Conservation (phyloP, 192 early-diverging fungal species). For the Glomus cerebriforme region DNA sequence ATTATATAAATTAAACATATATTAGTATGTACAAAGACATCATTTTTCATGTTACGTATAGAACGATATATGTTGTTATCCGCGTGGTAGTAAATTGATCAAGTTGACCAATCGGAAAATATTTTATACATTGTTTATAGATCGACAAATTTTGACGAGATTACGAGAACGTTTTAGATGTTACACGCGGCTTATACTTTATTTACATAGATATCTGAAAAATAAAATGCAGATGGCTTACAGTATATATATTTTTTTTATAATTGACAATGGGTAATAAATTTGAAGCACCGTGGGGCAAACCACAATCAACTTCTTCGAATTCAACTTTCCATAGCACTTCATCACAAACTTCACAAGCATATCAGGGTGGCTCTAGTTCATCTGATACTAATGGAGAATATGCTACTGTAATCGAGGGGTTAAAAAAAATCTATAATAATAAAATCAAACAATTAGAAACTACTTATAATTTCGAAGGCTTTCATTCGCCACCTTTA, state of each 20-base stretch:
- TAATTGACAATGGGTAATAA: not conserved
- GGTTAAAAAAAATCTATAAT: conserved; percentile 68
- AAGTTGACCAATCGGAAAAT: not conserved
- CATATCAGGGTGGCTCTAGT: not conserved
- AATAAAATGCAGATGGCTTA: too few relatives aligned
- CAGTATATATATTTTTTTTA: too few relatives aligned
- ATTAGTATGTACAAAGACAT: too few relatives aligned
- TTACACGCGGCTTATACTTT: too few relatives aligned
- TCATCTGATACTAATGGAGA: conserved; percentile 41
- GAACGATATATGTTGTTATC: too few relatives aligned
- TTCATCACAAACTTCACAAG: not conserved
- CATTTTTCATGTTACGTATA: too few relatives aligned
- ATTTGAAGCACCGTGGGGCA: not conserved
- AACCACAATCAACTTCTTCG: not conserved
- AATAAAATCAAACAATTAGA: conserved; percentile 76
- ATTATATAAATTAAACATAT: too few relatives aligned
- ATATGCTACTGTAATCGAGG: conserved; percentile 61
- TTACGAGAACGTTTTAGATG: too few relatives aligned
- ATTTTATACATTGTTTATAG: not conserved
- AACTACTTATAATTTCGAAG: conserved; percentile 75
- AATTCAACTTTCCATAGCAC: not conserved
- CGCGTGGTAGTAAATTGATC: too few relatives aligned
- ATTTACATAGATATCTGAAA: too few relatives aligned
- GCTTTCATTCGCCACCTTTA: conserved; percentile 78
- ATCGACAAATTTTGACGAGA: too few relatives aligned